These are phyloP conservation scores for Aurantiochytrium sp. DNA, from an alignment of 108 stramenopile genomes.

Conservation along the genomic window DNA sequence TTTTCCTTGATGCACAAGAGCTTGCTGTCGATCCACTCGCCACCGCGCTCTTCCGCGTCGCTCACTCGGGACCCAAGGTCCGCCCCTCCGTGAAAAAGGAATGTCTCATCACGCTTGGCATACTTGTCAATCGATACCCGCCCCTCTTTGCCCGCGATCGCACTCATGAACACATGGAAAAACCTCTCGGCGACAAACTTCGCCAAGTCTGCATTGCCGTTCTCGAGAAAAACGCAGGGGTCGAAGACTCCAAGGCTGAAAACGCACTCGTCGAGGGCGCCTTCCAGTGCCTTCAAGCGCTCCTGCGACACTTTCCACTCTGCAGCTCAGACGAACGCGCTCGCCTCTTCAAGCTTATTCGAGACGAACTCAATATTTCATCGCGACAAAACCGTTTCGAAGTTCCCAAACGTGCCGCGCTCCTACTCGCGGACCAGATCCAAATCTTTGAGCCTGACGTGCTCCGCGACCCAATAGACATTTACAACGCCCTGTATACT, in stretches of 20 bases:
- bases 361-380: neutral
- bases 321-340: neutral
- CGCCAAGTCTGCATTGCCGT: neutral
- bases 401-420: neutral
- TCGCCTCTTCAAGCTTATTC: neutral
- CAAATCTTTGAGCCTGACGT: neutral
- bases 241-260: neutral
- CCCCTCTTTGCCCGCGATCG: neutral
- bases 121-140: neutral
- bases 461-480: neutral
- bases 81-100: neutral
- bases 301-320: neutral
- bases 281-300: neutral
- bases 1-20: neutral
- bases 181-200: neutral
- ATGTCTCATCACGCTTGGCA: neutral
- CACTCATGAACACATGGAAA: neutral
- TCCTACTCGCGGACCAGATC: neutral
- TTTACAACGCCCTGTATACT: neutral
- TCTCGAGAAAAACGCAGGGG: neutral
- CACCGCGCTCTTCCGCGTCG: neutral
- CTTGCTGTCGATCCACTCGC: neutral
- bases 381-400: neutral
- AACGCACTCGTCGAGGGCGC: conserved; percentile 6
- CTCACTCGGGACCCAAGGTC: neutral